Evolutionary conservation across 352 stramenopile species (phyloP), one percentile per base, ranked within the genome.

Genomic region (Paralagenidium karlingii): DNA sequence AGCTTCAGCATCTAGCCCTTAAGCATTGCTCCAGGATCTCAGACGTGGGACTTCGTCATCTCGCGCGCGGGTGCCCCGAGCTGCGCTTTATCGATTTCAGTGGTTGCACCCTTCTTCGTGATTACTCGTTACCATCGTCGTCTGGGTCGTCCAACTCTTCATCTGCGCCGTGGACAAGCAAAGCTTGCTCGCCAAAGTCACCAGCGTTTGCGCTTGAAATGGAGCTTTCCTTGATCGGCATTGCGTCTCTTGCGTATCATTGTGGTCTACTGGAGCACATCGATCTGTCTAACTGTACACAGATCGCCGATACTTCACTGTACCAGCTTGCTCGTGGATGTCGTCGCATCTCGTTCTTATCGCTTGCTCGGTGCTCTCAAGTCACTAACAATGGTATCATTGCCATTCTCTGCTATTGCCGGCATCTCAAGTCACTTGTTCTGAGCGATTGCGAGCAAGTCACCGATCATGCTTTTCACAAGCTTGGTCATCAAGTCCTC

Each of bases 1-100:
- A 78, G 32, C 68, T 90, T 0, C 40, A 46, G 15, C 38, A 63
- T 22, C 28, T 90, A 10, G 63, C 38, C 15, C 49, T 89, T 9
- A 45, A 43, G 12, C 47, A 68, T 27, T 86, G 71, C 33, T 32
- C 42, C 38, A 55, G 63, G 18, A 41, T 89, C 2, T 69, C 75
- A 1, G 65, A 83, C 22, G 34, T 67, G 13, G 75, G 75, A 3
- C 37, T 89, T 16, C 60, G 59, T 1, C 53, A 71, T 28, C 24
- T 83, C 24, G 59, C 64, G 1, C 31, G 50, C 9, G 62, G 71
- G 0, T 84, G 71, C 33, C 52, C 57, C 10, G 55, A 76, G 5
- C 43, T 89, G 5, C 11, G 39, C 5, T 47, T 58, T 32, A 30
- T 89, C 27, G 57, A 79, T 26, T 49, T 60, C 3, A 49, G 54